Evolutionary conservation across 805 yeast genomes (phyloP), one percentile per base, ranked within the genome.

Genomic region (Saccharomyces jurei): DNA sequence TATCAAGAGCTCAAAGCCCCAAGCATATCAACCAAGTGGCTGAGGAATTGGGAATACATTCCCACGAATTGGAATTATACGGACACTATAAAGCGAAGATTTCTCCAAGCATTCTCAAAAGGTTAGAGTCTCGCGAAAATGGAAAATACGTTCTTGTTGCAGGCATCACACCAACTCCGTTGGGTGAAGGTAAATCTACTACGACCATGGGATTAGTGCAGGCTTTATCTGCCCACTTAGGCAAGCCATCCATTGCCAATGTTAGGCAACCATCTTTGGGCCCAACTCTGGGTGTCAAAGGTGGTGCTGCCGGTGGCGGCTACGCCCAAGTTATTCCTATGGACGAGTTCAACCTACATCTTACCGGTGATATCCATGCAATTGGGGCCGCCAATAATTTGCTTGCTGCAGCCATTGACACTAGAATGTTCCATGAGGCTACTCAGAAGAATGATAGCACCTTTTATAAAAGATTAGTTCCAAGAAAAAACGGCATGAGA

Each of bases 261-360:
- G 96, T 92, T 51, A 87, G 99, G 71, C 99, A 92, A 71, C 98
- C 98, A 29, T 87, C 96, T 9, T 89, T 92, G 97, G 98, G 98
- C 44, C 99, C 99, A 51, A 92, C 98, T 21, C 92, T 92, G 65
- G 99, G 99, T 71, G 90, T 92, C 64, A 92, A 92, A 75, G 99
- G 99, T 67, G 98, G 98, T 72, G 99, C 99, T 55, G 98, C 98
- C 21, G 99, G 99, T 64, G 99, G 98, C 69, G 98, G 98, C 50
- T 92, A 90, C 72, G 81, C 98, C 1, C 98, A 92, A 74, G 98
- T 92, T 49, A 91, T 92, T 63, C 98, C 98, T 52, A 92, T 92
- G 97, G 99, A 92, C 72, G 97, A 92, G 74, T 92, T 92, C 78
- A 92, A 94, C 76, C 82, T 94, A 88, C 98, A 92, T 71, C 78